These are phyloP conservation scores for Astragalus glycyphyllos DNA, from an alignment of 306 rosid genomes.

Conservation along the genomic window DNA sequence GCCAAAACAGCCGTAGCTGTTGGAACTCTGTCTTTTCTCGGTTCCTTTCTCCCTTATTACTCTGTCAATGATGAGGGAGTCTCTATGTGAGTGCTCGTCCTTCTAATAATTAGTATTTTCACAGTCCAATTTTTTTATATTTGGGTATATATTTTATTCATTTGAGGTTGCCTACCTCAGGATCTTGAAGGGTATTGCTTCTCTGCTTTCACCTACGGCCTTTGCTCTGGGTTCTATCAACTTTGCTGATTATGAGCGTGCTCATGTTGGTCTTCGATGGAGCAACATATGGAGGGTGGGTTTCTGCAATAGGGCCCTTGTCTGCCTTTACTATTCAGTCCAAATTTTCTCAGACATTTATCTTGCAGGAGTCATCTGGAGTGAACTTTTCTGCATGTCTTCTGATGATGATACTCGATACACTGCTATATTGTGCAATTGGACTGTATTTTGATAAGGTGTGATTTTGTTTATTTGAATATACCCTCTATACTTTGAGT, in stretches of 20 bases:
- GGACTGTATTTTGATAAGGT: constrained; percentile 98
- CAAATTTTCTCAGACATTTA: constrained; percentile 40
- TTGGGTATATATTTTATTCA: constrained; percentile 33
- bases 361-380: constrained; percentile 85
- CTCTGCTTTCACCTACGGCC: constrained; percentile 94
- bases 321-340: constrained; percentile 21
- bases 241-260: constrained; percentile 98
- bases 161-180: constrained; percentile 57
- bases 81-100: constrained; percentile 68
- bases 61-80: constrained; percentile 79
- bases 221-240: constrained; percentile 93
- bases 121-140: constrained; percentile 22
- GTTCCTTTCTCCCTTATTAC: constrained; percentile 93
- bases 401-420: constrained; percentile 86
- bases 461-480: constrained; percentile 36
- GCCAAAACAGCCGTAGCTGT: constrained; percentile 99
- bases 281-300: constrained; percentile 90
- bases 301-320: constrained; percentile 31
- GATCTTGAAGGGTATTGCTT: constrained; percentile 78
- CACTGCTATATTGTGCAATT: constrained; percentile 77
- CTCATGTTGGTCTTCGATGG: constrained; percentile 99
- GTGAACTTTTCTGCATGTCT: constrained; percentile 87
- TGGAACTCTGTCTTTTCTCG: constrained; percentile 88
- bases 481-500: constrained; percentile 12
- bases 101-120: constrained; percentile 28